A percentile compares a stretch with the other conserved stretches of the same genome.
These are phyloP conservation scores for Elsinoe perseae DNA, from an alignment of 2,329 filamentous ascomycete species.

Conservation along the genomic window DNA sequence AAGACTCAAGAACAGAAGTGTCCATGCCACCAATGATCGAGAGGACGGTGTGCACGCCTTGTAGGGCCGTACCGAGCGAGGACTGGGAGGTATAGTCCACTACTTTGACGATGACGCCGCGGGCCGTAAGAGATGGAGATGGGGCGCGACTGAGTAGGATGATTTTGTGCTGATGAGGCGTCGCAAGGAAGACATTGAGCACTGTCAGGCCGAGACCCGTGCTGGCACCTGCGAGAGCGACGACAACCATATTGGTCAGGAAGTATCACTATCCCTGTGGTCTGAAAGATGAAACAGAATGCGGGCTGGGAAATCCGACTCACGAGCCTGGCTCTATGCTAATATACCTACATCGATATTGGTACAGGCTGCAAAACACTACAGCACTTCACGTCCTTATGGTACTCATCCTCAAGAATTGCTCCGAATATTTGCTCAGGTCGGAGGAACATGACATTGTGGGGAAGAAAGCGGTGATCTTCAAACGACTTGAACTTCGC, in stretches of 20 bases:
- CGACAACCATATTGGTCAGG: slow-evolving; percentile 20
- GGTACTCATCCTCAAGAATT: not conserved
- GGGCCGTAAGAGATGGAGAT: slow-evolving; percentile 21
- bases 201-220: slow-evolving; percentile 27
- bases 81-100: slow-evolving; percentile 24
- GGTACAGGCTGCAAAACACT: not conserved
- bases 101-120: slow-evolving; percentile 23
- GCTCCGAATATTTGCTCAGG: slow-evolving; percentile 5
- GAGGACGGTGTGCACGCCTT: slow-evolving; percentile 27
- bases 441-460: not conserved
- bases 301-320: not conserved
- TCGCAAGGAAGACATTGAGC: slow-evolving; percentile 23
- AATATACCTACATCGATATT: not conserved
- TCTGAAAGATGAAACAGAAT: too few species aligned
- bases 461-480: not conserved
- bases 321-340: not conserved
- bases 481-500: not conserved
- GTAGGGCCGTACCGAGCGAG: slow-evolving; percentile 22
- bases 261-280: too few species aligned
- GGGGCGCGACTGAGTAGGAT: slow-evolving; percentile 25
- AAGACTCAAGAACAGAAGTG: slow-evolving; percentile 18
- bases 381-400: too few species aligned
- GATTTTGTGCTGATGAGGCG: slow-evolving; percentile 19
- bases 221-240: slow-evolving; percentile 26
- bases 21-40: slow-evolving; percentile 23